These are phyloP conservation scores for Pleurotus salmoneostramineus DNA, from an alignment of 768 basidiomycete genomes.

Conservation along the genomic window DNA sequence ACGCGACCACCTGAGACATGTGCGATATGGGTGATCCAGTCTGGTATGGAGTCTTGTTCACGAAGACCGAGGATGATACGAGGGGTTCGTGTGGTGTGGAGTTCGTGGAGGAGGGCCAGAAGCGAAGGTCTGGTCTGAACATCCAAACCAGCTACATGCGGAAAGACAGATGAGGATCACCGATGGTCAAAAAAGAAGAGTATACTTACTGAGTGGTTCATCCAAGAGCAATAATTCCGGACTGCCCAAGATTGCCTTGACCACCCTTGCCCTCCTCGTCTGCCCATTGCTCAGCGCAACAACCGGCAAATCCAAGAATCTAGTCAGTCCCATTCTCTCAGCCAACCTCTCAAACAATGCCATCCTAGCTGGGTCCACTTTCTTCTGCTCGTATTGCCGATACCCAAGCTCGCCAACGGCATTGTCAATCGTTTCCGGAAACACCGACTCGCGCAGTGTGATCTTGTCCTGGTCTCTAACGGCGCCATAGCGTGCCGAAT, in stretches of 20 bases:
- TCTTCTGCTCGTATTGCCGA: constrained; percentile 15
- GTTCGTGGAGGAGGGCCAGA: constrained; percentile 45
- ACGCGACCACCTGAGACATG: constrained; percentile 46
- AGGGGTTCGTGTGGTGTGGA: constrained; percentile 48
- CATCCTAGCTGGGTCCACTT: constrained; percentile 20
- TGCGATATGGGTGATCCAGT: constrained; percentile 70
- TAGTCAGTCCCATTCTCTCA: constrained; percentile 48
- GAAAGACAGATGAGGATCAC: background rate
- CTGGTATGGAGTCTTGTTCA: constrained; percentile 66
- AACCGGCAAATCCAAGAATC: constrained; percentile 77
- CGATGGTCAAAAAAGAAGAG: background rate
- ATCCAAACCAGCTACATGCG: constrained; percentile 72
- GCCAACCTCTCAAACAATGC: constrained; percentile 51
- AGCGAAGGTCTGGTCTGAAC: constrained; percentile 52
- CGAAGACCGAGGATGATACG: constrained; percentile 65
- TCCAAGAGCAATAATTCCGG: constrained; percentile 84
- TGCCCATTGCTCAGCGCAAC: constrained; percentile 91
- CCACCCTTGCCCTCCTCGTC: constrained; percentile 80
- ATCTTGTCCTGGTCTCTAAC: constrained; percentile 79
- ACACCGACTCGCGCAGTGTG: constrained; percentile 72
- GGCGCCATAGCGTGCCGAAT: constrained; percentile 88
- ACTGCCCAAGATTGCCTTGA: constrained; percentile 64
- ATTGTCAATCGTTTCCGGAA: constrained; percentile 41
- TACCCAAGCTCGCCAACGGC: constrained; percentile 13
- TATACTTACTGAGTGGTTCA: constrained; percentile 77